Percentiles rank a stretch among this genome's conserved stretches.
These are phyloP conservation scores for Bipolaris cookei DNA, from an alignment of 2,329 filamentous ascomycete species.

Conservation along the genomic window DNA sequence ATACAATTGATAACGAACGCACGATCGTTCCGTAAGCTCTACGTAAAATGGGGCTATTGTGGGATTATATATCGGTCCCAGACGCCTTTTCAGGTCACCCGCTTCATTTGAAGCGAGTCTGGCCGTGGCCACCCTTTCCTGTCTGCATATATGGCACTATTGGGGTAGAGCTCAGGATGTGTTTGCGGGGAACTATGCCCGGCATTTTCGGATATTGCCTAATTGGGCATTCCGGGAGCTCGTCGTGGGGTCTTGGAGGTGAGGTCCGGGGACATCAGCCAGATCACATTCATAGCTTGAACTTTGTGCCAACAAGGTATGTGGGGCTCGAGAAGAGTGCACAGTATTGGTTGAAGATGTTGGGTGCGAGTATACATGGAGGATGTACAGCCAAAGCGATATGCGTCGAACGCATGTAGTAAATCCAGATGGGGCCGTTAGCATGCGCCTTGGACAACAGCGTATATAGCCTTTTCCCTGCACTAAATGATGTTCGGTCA, in stretches of 20 bases:
- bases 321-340: conserved; percentile 4
- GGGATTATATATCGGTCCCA: conserved; percentile 12
- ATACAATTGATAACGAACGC: conserved; percentile 4
- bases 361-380: background rate
- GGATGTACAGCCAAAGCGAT: conserved; percentile 4
- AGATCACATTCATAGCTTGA: conserved; percentile 3
- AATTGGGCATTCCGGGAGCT: conserved; percentile 20
- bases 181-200: conserved; percentile 26
- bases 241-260: conserved; percentile 9
- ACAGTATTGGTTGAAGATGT: background rate
- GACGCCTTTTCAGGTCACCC: conserved; percentile 4
- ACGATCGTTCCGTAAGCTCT: conserved; percentile 1
- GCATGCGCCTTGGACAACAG: background rate
- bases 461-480: background rate
- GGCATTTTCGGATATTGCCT: conserved; percentile 17
- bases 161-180: conserved; percentile 10
- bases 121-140: conserved; percentile 8
- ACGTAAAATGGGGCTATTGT: conserved; percentile 13
- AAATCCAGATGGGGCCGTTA: background rate
- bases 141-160: conserved; percentile 9
- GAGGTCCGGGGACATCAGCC: conserved; percentile 7
- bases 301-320: background rate
- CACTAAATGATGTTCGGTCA: background rate
- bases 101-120: conserved; percentile 10
- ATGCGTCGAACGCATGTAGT: background rate